Evolutionary conservation across 2,329 filamentous ascomycete genomes (phyloP), one percentile per base, ranked within the genome.

Genomic region (Aureobasidium sp.): DNA sequence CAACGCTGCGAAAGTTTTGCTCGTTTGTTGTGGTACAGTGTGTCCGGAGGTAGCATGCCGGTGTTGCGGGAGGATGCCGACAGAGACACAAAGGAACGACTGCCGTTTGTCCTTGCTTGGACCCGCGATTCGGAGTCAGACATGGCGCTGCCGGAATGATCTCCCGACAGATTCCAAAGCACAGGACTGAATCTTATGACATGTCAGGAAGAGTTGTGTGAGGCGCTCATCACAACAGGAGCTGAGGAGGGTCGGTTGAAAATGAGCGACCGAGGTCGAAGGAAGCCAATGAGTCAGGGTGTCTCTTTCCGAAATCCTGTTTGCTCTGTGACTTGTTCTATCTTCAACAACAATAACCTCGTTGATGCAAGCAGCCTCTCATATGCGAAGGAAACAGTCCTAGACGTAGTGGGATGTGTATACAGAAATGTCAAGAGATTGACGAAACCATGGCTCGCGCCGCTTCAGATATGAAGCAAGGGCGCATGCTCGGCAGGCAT

Each of bases 21-120:
- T 58, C 54, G 54, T 58, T 58, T 58, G 54, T 48, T 30, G 54
- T 58, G 16, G 37, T 44, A 48, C 54, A 14, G 29, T 58, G 8
- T 58, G 21, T 36, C 11, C 42, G 54, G 54, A 58, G 29, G 42
- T 34, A 39, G 39, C 14, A 48, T 48, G 37, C 54, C 54, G 30
- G 32, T 58, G 39, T 25, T 47, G 54, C 54, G 54, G 54, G 16
- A 57, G n/a, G 25, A 29, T 27, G 53, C 53, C 30, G 42, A 48
- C 11, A 48, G 32, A 48, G 54, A 39, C 32, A 58, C 54, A 48
- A 47, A 39, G 42, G 2, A 25, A 58, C 30, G 32, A 48, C 25
- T 21, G 27, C 13, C 37, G 54, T 58, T 58, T 58, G 54, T 48
- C 54, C 54, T 58, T 58, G 54, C 54, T 48, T 47, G 41, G 5